These are phyloP conservation scores for Sergeia podlipaevii DNA, from an alignment of 208 protist species.

Conservation along the genomic window DNA sequence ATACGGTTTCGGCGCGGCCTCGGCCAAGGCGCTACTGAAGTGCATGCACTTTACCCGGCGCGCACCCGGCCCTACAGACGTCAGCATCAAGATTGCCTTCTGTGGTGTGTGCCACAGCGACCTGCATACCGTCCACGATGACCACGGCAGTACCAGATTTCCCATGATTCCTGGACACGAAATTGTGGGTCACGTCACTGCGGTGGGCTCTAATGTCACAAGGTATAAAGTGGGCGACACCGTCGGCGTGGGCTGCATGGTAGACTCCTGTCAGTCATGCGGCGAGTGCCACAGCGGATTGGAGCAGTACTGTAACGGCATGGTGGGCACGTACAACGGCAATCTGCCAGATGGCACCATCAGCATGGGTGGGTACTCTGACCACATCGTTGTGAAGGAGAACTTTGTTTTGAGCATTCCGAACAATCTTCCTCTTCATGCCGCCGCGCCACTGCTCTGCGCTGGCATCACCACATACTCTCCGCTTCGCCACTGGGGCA, in stretches of 20 bases:
- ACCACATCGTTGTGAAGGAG: conserved; percentile 65
- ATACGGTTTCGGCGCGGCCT: conserved; percentile 27
- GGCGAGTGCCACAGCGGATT: conserved; percentile 51
- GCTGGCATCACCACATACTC: conserved; percentile 89
- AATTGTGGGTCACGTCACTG: conserved; percentile 64
- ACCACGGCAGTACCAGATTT: conserved; percentile 49
- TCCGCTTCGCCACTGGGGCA: conserved; percentile 62
- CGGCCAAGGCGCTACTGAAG: conserved; percentile 35
- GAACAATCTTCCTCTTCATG: conserved; percentile 40
- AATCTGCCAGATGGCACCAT: conserved; percentile 27
- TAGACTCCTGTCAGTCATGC: conserved; percentile 81
- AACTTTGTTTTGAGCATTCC: conserved; percentile 72
- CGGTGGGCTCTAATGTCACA: conserved; percentile 58
- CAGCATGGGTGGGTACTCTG: conserved; percentile 62
- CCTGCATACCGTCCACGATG: conserved; percentile 52
- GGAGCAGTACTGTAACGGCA: conserved; percentile 77
- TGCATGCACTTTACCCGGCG: conserved; percentile 37
- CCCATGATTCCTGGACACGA: conserved; percentile 77
- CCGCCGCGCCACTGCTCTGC: conserved; percentile 82
- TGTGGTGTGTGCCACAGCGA: conserved; percentile 88
- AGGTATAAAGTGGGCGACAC: conserved; percentile 77
- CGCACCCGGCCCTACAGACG: conserved; percentile 35
- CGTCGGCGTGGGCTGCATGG: conserved; percentile 87
- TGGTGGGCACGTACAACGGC: conserved; percentile 55
- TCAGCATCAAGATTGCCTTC: conserved; percentile 70